A percentile compares a stretch with the other conserved stretches of the same genome.
Conservation (phyloP, 2,329 filamentous ascomycete genomes). For the Fusarium keratoplasticum region DNA sequence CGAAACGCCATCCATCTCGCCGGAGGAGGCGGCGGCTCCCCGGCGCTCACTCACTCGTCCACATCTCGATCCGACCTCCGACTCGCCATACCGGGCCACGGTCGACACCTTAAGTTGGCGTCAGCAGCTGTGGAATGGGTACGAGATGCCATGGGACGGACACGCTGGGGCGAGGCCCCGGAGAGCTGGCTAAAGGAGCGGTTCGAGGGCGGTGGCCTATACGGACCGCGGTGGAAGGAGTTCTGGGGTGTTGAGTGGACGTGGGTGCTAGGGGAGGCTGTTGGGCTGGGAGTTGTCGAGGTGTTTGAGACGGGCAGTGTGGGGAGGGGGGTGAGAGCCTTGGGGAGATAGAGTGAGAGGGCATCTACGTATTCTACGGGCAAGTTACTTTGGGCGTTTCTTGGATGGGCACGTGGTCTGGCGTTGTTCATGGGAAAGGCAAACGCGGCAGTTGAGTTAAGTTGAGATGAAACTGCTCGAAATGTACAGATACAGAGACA, state of each 20-base stretch:
- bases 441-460: background rate
- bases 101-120: conserved; percentile 74
- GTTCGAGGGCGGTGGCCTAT: conserved; percentile 73
- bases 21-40: conserved; percentile 65
- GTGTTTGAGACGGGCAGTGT: conserved; percentile 81
- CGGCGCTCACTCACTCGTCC: conserved; percentile 43
- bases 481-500: background rate
- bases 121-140: conserved; percentile 72
- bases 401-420: background rate
- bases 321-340: conserved; percentile 71
- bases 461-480: background rate
- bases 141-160: conserved; percentile 67
- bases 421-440: background rate
- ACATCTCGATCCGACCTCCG: conserved; percentile 52
- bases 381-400: background rate
- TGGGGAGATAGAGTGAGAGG: conserved; percentile 43
- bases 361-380: background rate
- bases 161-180: conserved; percentile 72
- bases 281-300: conserved; percentile 77
- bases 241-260: conserved; percentile 78
- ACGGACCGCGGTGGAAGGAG: conserved; percentile 68
- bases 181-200: conserved; percentile 72
- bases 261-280: conserved; percentile 77
- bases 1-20: conserved; percentile 71
- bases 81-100: conserved; percentile 75